Percentiles rank a stretch among this genome's conserved stretches.
Evolutionary conservation across 78 protist genomes (phyloP).

Genomic region (Dictyostelium intermedium): DNA sequence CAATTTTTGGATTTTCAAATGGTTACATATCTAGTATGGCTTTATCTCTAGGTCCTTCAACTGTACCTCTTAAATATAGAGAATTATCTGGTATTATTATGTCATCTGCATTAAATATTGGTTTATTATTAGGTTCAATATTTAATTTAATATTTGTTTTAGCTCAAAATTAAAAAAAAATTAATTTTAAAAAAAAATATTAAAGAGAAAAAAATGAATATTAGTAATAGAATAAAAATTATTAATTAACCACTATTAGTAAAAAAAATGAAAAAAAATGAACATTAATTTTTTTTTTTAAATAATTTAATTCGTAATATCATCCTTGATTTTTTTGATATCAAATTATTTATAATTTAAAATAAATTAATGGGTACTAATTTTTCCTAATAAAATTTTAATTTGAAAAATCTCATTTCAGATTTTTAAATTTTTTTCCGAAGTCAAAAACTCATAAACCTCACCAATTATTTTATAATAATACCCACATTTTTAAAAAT

Average conservation of each 20-base stretch:
- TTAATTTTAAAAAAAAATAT: not conserved
- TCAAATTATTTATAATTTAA: no score
- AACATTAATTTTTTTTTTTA: no score
- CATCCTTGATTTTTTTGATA: no score
- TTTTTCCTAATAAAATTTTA: not conserved
- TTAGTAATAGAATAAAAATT: no score
- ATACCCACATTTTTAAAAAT: not conserved
- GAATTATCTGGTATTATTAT: constrained; percentile 8
- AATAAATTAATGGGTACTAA: no score
- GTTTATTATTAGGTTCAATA: not conserved
- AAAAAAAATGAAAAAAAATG: no score
- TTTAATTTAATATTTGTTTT: not conserved
- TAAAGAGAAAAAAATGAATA: no score
- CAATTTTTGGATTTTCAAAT: constrained; percentile 37
- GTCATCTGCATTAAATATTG: not conserved
- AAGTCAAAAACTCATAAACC: not conserved
- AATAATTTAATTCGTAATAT: no score
- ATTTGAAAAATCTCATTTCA: no score
- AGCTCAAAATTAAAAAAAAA: not conserved
- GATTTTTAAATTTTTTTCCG: not conserved
- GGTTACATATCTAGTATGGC: constrained; percentile 24
- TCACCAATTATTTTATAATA: no score
- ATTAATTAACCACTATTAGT: no score
- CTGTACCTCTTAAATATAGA: constrained; percentile 5
- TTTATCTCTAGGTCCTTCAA: constrained; percentile 29